Evolutionary conservation across 2,329 filamentous ascomycete species (phyloP).

Genomic region (Harringtonia aguacate): DNA sequence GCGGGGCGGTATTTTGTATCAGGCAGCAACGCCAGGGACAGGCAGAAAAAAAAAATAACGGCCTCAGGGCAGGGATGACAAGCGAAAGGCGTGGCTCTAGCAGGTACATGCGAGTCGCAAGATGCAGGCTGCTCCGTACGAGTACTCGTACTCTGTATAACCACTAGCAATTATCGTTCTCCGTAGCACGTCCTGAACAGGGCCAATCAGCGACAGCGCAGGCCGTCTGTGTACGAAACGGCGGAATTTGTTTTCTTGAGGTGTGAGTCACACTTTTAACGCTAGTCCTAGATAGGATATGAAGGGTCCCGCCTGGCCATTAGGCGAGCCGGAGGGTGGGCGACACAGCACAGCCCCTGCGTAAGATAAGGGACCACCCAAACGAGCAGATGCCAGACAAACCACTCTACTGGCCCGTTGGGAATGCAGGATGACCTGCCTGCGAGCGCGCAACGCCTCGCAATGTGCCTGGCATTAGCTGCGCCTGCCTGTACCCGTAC

Average conservation of each 20-base stretch:
- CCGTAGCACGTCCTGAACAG: not conserved
- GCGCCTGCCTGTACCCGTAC: no score
- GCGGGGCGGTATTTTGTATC: slow-evolving; percentile 31
- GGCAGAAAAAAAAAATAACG: not conserved
- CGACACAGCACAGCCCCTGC: not conserved
- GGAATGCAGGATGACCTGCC: no score
- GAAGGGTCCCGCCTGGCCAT: no score
- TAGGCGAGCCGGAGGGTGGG: not conserved
- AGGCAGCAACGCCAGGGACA: slow-evolving; percentile 27
- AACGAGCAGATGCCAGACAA: not conserved
- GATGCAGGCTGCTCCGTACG: not conserved
- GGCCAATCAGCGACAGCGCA: no score
- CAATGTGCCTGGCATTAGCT: no score
- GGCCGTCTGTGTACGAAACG: no score
- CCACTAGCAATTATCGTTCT: not conserved
- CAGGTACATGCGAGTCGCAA: no score
- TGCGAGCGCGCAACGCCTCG: no score
- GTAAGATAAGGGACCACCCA: not conserved
- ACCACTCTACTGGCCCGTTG: no score
- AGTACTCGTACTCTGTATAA: not conserved
- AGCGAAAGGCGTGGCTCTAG: not conserved
- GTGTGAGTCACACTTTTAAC: slow-evolving; percentile 17
- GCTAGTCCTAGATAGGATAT: slow-evolving; percentile 3
- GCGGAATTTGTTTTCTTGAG: no score
- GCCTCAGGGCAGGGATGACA: not conserved